A percentile compares a stretch with the other conserved stretches of the same genome.
Evolutionary conservation across 2,329 filamentous ascomycete genomes (phyloP).

Genomic region (Penicillium crustosum): DNA sequence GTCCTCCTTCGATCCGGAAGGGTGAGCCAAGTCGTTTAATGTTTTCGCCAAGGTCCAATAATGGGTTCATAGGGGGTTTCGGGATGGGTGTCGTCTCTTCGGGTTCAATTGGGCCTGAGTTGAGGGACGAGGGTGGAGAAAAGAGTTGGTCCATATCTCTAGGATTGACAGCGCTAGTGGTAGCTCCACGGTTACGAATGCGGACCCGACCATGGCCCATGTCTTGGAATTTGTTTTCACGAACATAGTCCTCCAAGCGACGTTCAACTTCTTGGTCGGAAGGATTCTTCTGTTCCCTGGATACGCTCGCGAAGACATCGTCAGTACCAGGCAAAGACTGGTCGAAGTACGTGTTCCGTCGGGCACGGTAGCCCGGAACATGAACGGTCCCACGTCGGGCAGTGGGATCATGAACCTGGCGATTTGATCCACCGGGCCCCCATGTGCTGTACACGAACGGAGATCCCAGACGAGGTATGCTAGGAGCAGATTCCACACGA

Average conservation of each 20-base stretch:
- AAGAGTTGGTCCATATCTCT: constrained; percentile 57
- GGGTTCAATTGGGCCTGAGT: constrained; percentile 27
- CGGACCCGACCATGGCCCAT: constrained; percentile 58
- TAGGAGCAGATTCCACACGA: constrained; percentile 19
- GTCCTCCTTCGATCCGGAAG: constrained; percentile 44
- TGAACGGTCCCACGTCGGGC: constrained; percentile 47
- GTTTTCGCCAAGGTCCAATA: constrained; percentile 40
- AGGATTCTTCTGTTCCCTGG: constrained; percentile 40
- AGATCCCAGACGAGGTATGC: constrained; percentile 46
- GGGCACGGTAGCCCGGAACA: constrained; percentile 43
- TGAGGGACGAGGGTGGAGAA: constrained; percentile 47
- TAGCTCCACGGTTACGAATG: constrained; percentile 62
- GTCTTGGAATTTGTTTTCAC: constrained; percentile 43
- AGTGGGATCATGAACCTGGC: constrained; percentile 32
- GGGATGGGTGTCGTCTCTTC: constrained; percentile 23
- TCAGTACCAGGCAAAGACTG: constrained; percentile 52
- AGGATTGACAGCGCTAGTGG: constrained; percentile 56
- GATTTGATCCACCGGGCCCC: constrained; percentile 45
- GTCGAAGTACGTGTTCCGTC: constrained; percentile 58
- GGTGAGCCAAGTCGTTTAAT: constrained; percentile 51
- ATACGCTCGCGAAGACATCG: constrained; percentile 43
- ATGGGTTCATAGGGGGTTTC: constrained; percentile 27
- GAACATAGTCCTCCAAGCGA: constrained; percentile 51
- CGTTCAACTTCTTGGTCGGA: constrained; percentile 60
- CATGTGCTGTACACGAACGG: constrained; percentile 53